Evolutionary conservation across 1,284 basidiomycete species (phyloP), one percentile per base, ranked within the genome.

Genomic region (Apiotrichum gamsii): DNA sequence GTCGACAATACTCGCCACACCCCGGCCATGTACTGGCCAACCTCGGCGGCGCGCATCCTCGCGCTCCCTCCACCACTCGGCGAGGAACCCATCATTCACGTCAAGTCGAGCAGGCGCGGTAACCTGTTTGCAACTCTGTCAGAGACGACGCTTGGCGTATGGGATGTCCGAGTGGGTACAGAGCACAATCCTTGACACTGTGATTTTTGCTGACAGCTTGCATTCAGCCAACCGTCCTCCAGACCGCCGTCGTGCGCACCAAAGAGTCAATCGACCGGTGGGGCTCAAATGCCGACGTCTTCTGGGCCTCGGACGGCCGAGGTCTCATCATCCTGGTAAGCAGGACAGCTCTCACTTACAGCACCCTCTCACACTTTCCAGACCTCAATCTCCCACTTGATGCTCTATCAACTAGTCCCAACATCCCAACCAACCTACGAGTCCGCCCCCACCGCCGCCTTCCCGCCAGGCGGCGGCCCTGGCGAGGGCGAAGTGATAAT

Each of bases 401-500:
- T 93, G 8, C 76, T 90, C 38, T 78, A 91, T 42, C 76, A 79
- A 4, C 79, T 91, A 23, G 75, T 81, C 23, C 80, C 82, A 52
- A 76, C 79, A 43, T 74, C 78, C 18, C 73, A 78, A 49, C 69
- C 75, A 4, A 62, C 59, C 0, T 71, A 69, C 40, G 51, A 54
- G 43, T 33, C 21, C 19, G 47, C 52, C 5, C 43, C 55, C 28
- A 48, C 75, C 76, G 38, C 68, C 73, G 24, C 79, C 72, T 64
- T 78, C 80, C 39, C 82, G 78, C 58, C 78, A 78, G 43, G 82
- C 77, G 61, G 82, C 13, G 89, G 88, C 21, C 80, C 89, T 9
- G 90, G 89, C 42, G 89, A 93, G 64, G 89, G 89, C 1, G 87
- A 90, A 19, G 78, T 89, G 50, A 79, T 82, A 5, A 78, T 86